Evolutionary conservation across 345 rosid genomes (phyloP).

Genomic region (Tarenaya hassleriana): DNA sequence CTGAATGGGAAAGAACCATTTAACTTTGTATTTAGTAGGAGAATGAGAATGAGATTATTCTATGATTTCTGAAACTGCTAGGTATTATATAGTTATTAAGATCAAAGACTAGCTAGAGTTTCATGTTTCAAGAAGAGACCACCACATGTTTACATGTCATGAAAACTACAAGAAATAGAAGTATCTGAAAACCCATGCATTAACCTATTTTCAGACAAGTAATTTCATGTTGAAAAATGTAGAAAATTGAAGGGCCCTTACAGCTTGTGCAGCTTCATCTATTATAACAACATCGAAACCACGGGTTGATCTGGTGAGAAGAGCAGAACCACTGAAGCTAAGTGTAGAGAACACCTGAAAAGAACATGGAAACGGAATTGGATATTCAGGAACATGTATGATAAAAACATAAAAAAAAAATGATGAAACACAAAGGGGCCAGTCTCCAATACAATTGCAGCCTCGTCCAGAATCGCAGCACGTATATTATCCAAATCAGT

Average conservation of each 20-base stretch:
- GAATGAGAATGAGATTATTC: too few relatives aligned
- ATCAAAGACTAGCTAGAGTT: not conserved
- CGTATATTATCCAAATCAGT: slow-evolving; percentile 67
- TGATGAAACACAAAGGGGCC: slow-evolving; percentile 16
- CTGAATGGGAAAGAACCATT: too few relatives aligned
- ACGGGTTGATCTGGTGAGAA: slow-evolving; percentile 57
- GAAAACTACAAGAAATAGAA: too few relatives aligned
- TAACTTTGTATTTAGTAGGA: too few relatives aligned
- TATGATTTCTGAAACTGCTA: too few relatives aligned
- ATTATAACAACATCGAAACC: slow-evolving; percentile 93
- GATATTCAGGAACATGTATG: slow-evolving; percentile 1
- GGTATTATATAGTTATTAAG: slow-evolving; percentile 4
- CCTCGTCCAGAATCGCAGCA: slow-evolving; percentile 74
- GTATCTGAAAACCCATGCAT: too few relatives aligned
- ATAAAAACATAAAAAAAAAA: slow-evolving; percentile 1
- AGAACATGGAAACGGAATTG: slow-evolving; percentile 22
- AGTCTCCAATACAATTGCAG: slow-evolving; percentile 64
- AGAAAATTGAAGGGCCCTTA: slow-evolving; percentile 33
- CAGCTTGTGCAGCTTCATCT: slow-evolving; percentile 99
- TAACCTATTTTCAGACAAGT: not conserved
- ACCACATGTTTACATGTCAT: not conserved
- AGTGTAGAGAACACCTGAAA: slow-evolving; percentile 89
- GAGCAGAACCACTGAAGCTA: slow-evolving; percentile 86
- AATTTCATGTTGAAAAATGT: not conserved
- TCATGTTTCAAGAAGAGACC: not conserved